Conservation (phyloP, 176 grass and related monocot genomes). For the Oryza punctata region DNA sequence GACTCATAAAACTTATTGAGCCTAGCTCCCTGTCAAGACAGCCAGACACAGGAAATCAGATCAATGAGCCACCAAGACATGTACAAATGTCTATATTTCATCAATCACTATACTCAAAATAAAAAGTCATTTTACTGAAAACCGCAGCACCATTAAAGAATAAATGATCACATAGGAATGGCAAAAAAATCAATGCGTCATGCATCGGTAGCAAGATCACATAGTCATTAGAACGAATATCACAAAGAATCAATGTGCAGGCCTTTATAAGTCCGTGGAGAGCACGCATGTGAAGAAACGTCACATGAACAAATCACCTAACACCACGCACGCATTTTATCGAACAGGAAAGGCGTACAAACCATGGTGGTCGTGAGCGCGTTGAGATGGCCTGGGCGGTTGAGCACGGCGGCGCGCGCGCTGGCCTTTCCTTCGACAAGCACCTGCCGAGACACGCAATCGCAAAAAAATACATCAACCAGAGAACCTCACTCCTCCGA, state of each 20-base stretch:
- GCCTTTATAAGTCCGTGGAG: neutral
- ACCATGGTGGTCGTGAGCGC: constrained; percentile 75
- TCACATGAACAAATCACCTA: constrained; percentile 5
- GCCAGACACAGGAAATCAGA: constrained; percentile 28
- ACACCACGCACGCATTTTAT: neutral
- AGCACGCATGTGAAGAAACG: neutral
- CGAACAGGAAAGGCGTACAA: constrained; percentile 8
- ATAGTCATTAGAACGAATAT: neutral
- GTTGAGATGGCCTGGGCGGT: constrained; percentile 71
- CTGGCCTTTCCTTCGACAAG: constrained; percentile 82
- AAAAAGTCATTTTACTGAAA: constrained; percentile 21
- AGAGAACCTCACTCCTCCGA: neutral
- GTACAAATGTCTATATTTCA: neutral
- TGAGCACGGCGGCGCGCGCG: constrained; percentile 77
- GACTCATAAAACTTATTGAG: constrained; percentile 88
- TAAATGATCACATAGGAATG: neutral
- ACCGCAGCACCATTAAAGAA: neutral
- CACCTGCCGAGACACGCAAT: constrained; percentile 37
- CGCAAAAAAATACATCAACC: neutral
- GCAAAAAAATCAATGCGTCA: constrained; percentile 2
- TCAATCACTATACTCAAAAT: neutral
- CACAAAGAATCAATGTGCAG: neutral
- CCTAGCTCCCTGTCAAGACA: constrained; percentile 58
- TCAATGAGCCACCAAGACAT: neutral
- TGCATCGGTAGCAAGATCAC: neutral